Evolutionary conservation across 306 rosid genomes (phyloP), one percentile per base, ranked within the genome.

Genomic region (Cyamopsis tetragonoloba): DNA sequence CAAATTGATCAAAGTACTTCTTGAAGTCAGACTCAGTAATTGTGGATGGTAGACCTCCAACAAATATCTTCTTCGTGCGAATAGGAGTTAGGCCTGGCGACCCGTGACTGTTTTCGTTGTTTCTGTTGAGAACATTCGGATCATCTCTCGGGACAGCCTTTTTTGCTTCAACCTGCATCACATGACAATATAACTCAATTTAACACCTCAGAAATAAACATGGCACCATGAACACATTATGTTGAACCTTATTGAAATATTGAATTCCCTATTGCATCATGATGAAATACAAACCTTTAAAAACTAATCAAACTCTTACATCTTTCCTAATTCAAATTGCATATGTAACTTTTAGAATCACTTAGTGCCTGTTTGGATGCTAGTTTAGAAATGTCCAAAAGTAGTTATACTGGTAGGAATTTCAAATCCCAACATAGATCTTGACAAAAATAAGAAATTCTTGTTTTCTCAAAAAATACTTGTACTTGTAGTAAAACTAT

Each of bases 111-210:
- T 80, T 83, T 68, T 38, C 27, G 77, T 76, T 83, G 72, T 71
- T 83, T 79, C 77, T 83, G 75, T 35, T 72, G 56, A 76, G 47
- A 61, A 56, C 70, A 31, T 83, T 79, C 72, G 72, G 87, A 68
- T 83, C 87, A 76, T 83, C 87, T 69, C 87, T 76, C 35, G 87
- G 87, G 54, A 83, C 80, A 37, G 87, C 87, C 50, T 83, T 83
- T 71, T 83, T 83, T 10, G 87, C 87, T 76, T 83, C 87, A 68
- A 83, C 87, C 87, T 83, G 75, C 70, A 51, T 31, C 44, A 37
- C 66, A 67, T 68, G 59, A 57, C 6, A 41, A 62, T 47, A 63
- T 46, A 55, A 41, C 54, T 37, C 54, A 65, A 62, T 62, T 3
- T 23, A 70, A 70, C 26, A 34, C 35, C 51, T 19, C 17, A 4